These are phyloP conservation scores for Boletales sp. DNA, from an alignment of 768 basidiomycete species.

Conservation along the genomic window DNA sequence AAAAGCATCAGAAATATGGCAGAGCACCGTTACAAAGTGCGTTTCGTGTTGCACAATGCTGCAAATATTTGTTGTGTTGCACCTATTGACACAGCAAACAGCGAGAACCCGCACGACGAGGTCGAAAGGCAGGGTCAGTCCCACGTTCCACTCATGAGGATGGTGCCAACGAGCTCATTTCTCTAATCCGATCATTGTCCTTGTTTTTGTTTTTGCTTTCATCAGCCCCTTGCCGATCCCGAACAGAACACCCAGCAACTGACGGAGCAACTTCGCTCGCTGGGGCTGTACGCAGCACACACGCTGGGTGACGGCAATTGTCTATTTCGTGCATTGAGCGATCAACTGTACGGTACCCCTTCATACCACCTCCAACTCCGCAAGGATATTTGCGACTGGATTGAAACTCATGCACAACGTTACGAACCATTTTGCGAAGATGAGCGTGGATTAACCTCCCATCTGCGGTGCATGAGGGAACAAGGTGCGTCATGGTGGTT, in stretches of 20 bases:
- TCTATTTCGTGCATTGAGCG: constrained; percentile 85
- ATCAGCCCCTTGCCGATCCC: constrained; percentile 52
- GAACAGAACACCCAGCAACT: constrained; percentile 63
- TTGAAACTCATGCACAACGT: constrained; percentile 59
- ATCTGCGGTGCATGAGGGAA: constrained; percentile 76
- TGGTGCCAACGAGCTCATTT: constrained; percentile 14
- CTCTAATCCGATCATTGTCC: constrained; percentile 11
- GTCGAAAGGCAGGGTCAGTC: constrained; percentile 54
- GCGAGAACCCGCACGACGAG: constrained; percentile 57
- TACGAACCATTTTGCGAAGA: constrained; percentile 89
- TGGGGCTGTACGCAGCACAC: constrained; percentile 84
- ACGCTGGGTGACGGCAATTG: constrained; percentile 92
- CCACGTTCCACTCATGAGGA: constrained; percentile 22
- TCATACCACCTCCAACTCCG: constrained; percentile 66
- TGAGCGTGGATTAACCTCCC: constrained; percentile 70
- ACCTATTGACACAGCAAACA: constrained; percentile 31
- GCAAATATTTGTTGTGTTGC: constrained; percentile 25
- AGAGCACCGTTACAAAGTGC: constrained; percentile 38
- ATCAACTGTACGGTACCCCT: constrained; percentile 80
- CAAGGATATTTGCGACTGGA: constrained; percentile 79
- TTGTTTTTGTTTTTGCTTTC: background rate
- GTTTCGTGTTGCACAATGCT: constrained; percentile 28
- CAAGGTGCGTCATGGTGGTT: constrained; percentile 46
- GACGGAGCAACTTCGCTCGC: constrained; percentile 64
- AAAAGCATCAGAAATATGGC: constrained; percentile 36